Base-by-base conservation (phyloP, 2,329 filamentous ascomycete species). In the Calonectria ilicicola region DNA sequence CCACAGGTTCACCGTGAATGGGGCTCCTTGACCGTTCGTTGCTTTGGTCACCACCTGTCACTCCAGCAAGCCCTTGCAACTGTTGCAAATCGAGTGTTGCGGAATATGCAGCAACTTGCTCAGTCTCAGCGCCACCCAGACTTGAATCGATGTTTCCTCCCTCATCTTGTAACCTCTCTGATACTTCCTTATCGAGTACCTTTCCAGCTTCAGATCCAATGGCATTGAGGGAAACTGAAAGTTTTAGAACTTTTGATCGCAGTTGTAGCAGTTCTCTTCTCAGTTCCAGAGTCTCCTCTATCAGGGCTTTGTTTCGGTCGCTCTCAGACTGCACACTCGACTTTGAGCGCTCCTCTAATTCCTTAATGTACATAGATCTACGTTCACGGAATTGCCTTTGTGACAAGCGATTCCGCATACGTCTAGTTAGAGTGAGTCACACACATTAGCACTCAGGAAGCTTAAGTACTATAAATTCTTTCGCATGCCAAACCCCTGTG, bases 321-420 rank as follows among this genome's bases (percentile, higher is more conserved):
- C 65, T 67, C 26, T 67, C 65, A 8, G 65, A 67, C 19, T 58
- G 47, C 21, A 38, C 26, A 17, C 10, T 67, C 14, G 27, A 29
- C 26, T 67, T 56, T 23, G 49, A 58, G 1, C 49, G 47, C 15
- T 46, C 65, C 27, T 67, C 65, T 23, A 67, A 44, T 46, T 67
- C 65, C 29, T 67, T 67, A 23, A 67, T 67, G 23, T 67, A 67
- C 47, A 67, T 58, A 5, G 65, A 67, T 23, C 40, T 56, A 4
- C 65, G 49, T 21, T 56, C 65, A 32, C 65, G 65, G 23, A 67
- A 58, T 6, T 56, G 19, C 35, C 65, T 56, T 23, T 67, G 65
- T 3, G 65, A 67, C 14, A 67, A 26, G 12, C 65, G 65, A 26
- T 67, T 67, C 5, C 49, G 47, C 4, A 67, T 47, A 9, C 60